Evolutionary conservation across 352 stramenopile genomes (phyloP).

Genomic region (Phytophthora podocarpi): DNA sequence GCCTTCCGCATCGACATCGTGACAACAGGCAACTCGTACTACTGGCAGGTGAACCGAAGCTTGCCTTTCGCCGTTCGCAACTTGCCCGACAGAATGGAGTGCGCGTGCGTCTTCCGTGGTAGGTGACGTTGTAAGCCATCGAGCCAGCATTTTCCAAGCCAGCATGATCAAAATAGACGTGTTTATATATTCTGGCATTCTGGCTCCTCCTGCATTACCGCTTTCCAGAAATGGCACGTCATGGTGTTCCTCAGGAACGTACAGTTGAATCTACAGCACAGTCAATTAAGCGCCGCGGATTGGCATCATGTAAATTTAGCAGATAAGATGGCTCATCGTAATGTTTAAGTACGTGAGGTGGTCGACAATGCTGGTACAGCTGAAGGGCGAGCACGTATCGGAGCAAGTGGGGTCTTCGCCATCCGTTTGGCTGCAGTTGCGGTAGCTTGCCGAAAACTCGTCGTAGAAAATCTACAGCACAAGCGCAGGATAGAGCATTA

Average conservation of each 20-base stretch:
- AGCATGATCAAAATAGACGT: conserved; percentile 31
- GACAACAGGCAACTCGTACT: neutral
- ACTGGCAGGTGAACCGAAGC: neutral
- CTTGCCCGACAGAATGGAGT: neutral
- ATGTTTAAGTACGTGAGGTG: conserved; percentile 90
- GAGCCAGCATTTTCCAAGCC: neutral
- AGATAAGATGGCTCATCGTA: conserved; percentile 88
- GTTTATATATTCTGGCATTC: neutral
- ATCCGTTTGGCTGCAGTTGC: conserved; percentile 54
- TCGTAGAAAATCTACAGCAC: conserved; percentile 78
- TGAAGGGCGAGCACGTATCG: conserved; percentile 71
- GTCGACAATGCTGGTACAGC: conserved; percentile 84
- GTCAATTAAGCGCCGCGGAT: neutral
- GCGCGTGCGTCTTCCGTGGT: conserved; percentile 6
- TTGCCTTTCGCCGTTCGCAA: neutral
- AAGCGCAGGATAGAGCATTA: conserved; percentile 1
- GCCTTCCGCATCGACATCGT: conserved; percentile 55
- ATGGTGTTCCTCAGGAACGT: conserved; percentile 17
- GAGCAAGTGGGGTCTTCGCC: conserved; percentile 77
- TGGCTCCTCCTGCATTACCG: neutral
- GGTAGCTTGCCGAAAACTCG: conserved; percentile 70
- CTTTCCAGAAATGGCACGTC: conserved; percentile 20
- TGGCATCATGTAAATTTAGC: conserved; percentile 46
- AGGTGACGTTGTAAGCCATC: conserved; percentile 20
- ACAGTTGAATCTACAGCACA: conserved; percentile 11